These are phyloP conservation scores for Botrytis sinoallii DNA, from an alignment of 2,329 filamentous ascomycete species.

Conservation along the genomic window DNA sequence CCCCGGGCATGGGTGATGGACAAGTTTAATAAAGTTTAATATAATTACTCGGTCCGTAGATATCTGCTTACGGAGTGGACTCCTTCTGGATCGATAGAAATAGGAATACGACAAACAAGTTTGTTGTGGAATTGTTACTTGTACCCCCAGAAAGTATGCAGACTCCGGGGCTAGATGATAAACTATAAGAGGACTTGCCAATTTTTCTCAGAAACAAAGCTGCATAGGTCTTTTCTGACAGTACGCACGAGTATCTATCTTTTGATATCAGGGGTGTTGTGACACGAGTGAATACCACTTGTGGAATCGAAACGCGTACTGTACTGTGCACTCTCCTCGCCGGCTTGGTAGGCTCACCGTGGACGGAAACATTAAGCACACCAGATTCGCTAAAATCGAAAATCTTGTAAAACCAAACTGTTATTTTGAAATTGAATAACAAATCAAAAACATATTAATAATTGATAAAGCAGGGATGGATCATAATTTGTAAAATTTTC, in stretches of 20 bases:
- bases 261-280: background rate
- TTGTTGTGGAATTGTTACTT: background rate
- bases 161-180: background rate
- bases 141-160: background rate
- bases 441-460: no score
- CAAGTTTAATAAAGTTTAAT: background rate
- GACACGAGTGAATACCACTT: background rate
- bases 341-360: no score
- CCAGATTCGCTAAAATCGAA: no score
- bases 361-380: no score
- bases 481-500: no score
- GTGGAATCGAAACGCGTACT: background rate
- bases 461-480: no score
- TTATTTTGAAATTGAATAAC: no score
- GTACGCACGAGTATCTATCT: background rate
- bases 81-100: background rate
- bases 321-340: background rate
- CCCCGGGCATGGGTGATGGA: background rate
- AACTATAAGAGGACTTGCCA: background rate
- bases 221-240: background rate
- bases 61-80: background rate
- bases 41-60: background rate
- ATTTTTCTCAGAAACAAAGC: background rate
- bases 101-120: background rate
- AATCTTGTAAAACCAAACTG: no score